phyloP scores from a whole-genome alignment of 257 asterid genomes.

The Solanum arcanum region DNA sequence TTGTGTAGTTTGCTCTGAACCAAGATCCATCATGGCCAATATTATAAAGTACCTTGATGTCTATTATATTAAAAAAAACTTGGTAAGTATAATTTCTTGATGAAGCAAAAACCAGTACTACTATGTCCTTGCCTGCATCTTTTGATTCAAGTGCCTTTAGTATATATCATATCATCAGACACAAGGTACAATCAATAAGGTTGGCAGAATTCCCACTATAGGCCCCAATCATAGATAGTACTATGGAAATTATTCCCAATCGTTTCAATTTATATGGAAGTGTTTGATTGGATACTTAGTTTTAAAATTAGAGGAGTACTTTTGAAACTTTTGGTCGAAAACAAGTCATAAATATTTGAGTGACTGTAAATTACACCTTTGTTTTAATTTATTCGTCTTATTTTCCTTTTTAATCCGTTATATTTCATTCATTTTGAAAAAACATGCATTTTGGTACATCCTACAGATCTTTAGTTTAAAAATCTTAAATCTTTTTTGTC shows the following conservation, averaged over 20 bases:
- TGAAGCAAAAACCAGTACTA: background rate
- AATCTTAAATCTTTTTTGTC: background rate
- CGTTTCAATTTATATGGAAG: background rate
- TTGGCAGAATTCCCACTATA: constrained; percentile 9
- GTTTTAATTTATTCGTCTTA: background rate
- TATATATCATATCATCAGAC: background rate
- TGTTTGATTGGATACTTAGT: background rate
- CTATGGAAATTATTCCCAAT: background rate
- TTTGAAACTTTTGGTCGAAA: background rate
- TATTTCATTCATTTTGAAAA: background rate
- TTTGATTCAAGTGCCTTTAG: background rate
- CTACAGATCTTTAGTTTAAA: background rate
- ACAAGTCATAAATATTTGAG: background rate
- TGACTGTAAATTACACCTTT: background rate
- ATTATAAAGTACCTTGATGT: background rate
- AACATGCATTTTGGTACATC: background rate
- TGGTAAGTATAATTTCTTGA: background rate
- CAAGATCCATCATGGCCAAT: constrained; percentile 13
- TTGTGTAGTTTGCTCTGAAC: constrained; percentile 10
- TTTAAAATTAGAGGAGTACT: background rate
- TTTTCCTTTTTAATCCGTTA: background rate
- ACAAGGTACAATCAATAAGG: background rate
- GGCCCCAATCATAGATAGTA: background rate
- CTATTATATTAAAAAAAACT: background rate
- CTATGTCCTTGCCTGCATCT: background rate